phyloP scores from a whole-genome alignment of 805 yeast species.

The Candida fluviatilis region DNA sequence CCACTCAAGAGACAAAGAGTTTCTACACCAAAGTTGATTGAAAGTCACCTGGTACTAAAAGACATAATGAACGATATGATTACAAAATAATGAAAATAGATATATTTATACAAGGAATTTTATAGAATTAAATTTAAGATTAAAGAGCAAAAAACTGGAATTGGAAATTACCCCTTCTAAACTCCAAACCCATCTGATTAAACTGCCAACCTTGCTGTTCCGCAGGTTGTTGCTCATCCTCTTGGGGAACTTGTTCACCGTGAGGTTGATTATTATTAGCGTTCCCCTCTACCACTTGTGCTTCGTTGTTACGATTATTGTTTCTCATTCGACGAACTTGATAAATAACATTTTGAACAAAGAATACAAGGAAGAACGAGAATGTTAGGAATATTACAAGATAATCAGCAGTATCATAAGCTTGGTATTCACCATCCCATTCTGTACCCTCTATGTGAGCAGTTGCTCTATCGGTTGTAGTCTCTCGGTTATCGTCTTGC shows the following conservation, averaged over 20 bases:
- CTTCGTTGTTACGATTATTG: constrained; percentile 7
- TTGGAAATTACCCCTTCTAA: constrained; percentile 27
- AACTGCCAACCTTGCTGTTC: constrained; percentile 12
- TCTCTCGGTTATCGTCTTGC: constrained; percentile 9
- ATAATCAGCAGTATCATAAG: constrained; percentile 33
- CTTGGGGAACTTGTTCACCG: constrained; percentile 5
- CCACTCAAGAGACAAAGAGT: background rate
- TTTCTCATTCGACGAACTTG: constrained; percentile 22
- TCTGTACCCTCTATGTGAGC: constrained; percentile 33
- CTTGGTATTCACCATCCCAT: constrained; percentile 16
- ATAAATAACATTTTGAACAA: constrained; percentile 22
- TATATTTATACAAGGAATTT: constrained; percentile 4
- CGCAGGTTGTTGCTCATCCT: constrained; percentile 6
- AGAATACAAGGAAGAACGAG: constrained; percentile 23
- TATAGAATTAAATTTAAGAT: constrained; percentile 2
- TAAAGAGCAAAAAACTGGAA: constrained; percentile 35
- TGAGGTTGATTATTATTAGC: constrained; percentile 6
- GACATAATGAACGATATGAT: constrained; percentile 29
- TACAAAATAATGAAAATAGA: constrained; percentile 5
- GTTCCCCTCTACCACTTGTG: constrained; percentile 6
- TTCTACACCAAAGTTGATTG: constrained; percentile 12
- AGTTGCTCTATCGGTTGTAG: constrained; percentile 19
- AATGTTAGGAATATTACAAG: constrained; percentile 26
- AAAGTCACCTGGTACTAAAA: constrained; percentile 19
- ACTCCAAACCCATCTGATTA: constrained; percentile 15